Evolutionary conservation across 2,329 filamentous ascomycete species (phyloP).

Genomic region (Dryadomyces sulphureus): DNA sequence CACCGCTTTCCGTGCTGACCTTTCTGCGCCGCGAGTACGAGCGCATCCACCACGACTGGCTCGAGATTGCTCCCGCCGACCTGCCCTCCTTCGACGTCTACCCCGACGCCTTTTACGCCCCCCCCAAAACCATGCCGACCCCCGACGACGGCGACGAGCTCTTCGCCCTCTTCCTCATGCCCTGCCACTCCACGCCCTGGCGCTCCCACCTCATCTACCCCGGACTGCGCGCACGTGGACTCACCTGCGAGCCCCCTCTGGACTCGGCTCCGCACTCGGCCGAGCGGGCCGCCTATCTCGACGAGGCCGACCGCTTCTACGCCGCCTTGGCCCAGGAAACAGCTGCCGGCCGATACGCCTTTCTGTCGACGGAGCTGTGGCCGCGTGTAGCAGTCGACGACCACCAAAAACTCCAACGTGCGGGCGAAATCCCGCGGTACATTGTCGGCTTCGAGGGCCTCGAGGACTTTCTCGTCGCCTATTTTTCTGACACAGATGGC

Average conservation of each 20-base stretch:
- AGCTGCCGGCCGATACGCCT: conserved; percentile 18
- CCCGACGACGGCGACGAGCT: conserved; percentile 26
- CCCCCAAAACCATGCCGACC: too few species aligned
- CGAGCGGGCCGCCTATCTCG: conserved; percentile 56
- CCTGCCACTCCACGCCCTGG: conserved; percentile 94
- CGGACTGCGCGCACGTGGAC: conserved; percentile 61
- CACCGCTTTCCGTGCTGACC: conserved; percentile 57
- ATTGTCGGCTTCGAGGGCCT: conserved; percentile 48
- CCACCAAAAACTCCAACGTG: background rate
- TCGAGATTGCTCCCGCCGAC: conserved; percentile 15
- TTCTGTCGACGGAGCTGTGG: conserved; percentile 42
- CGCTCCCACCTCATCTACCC: conserved; percentile 72
- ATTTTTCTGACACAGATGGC: conserved; percentile 16
- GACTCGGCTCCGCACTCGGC: conserved; percentile 40
- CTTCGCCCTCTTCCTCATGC: conserved; percentile 74
- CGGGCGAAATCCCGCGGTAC: conserved; percentile 34
- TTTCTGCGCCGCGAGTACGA: conserved; percentile 67
- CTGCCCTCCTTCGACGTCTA: conserved; percentile 19
- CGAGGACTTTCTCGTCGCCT: conserved; percentile 30
- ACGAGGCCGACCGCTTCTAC: conserved; percentile 90
- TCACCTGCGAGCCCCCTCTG: conserved; percentile 83
- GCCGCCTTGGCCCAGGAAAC: conserved; percentile 28
- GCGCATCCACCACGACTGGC: conserved; percentile 30
- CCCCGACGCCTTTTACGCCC: conserved; percentile 13
- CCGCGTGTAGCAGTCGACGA: conserved; percentile 5